A percentile compares a stretch with the other conserved stretches of the same genome.
Evolutionary conservation across 768 basidiomycete genomes (phyloP).

Genomic region (Podaxis mareebaensis): DNA sequence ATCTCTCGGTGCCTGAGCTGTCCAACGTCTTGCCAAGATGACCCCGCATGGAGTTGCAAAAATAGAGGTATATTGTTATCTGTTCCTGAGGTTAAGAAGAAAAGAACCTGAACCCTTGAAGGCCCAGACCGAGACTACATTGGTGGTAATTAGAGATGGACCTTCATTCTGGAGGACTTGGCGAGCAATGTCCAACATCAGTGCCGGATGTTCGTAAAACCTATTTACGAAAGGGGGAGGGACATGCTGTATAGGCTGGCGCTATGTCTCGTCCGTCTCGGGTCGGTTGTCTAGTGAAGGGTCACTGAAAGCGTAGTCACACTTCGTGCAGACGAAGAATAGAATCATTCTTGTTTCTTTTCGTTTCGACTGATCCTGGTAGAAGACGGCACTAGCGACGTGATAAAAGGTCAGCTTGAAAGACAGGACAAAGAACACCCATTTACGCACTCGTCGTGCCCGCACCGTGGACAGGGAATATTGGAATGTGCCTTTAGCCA

Average conservation of each 20-base stretch:
- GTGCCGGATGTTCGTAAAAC: not conserved
- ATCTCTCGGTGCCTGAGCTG: too few species aligned
- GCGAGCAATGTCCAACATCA: not conserved
- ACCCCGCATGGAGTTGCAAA: too few species aligned
- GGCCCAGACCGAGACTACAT: too few species aligned
- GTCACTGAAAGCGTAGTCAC: constrained; percentile 75
- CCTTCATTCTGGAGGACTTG: not conserved
- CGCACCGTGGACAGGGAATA: constrained; percentile 81
- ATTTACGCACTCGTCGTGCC: constrained; percentile 74
- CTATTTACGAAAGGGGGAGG: not conserved
- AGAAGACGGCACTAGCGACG: constrained; percentile 79
- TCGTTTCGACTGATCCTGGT: constrained; percentile 96
- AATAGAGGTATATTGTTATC: too few species aligned
- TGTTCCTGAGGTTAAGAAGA: too few species aligned
- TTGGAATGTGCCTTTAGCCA: constrained; percentile 76
- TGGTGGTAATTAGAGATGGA: not conserved
- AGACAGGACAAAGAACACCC: not conserved
- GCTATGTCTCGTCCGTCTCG: constrained; percentile 27
- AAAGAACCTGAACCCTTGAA: too few species aligned
- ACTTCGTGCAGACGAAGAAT: constrained; percentile 87
- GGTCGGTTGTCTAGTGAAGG: constrained; percentile 55
- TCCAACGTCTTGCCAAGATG: too few species aligned
- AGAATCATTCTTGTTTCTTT: constrained; percentile 95
- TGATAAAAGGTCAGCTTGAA: constrained; percentile 9
- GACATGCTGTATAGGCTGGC: not conserved